These are phyloP conservation scores for Tephrocybe sp. DNA, from an alignment of 768 basidiomycete genomes.

Conservation along the genomic window DNA sequence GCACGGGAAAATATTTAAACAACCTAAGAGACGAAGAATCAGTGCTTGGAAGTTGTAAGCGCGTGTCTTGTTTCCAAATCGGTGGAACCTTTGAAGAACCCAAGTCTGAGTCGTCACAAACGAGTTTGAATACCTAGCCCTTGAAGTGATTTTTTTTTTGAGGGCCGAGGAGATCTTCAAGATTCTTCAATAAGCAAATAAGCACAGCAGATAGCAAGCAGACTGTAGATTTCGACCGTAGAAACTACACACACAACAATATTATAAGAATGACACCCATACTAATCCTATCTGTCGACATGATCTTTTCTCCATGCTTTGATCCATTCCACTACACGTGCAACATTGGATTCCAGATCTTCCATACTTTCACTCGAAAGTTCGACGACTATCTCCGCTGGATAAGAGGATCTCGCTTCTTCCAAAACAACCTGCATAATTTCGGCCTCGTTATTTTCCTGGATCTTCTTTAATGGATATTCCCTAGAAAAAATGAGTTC, in stretches of 20 bases:
- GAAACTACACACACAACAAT: too few species aligned
- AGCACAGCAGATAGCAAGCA: background rate
- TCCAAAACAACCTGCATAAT: slow-evolving; percentile 93
- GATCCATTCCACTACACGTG: slow-evolving; percentile 87
- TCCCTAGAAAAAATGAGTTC: slow-evolving; percentile 43
- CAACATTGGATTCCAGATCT: slow-evolving; percentile 86
- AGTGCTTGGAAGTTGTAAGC: too few species aligned
- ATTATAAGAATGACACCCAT: background rate
- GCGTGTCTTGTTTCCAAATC: too few species aligned
- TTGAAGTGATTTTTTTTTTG: too few species aligned
- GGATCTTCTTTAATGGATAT: slow-evolving; percentile 90
- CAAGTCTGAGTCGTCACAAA: too few species aligned
- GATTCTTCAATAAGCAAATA: too few species aligned
- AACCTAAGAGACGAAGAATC: too few species aligned
- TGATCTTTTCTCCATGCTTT: slow-evolving; percentile 59
- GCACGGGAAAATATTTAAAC: too few species aligned
- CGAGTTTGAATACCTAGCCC: too few species aligned
- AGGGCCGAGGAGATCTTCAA: too few species aligned
- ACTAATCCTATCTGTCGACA: background rate
- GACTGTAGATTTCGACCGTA: background rate
- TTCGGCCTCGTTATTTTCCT: slow-evolving; percentile 98
- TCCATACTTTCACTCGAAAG: slow-evolving; percentile 72
- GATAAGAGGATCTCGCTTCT: slow-evolving; percentile 86
- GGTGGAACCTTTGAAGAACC: too few species aligned
- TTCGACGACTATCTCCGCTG: slow-evolving; percentile 83